Conservation (phyloP, 2,329 filamentous ascomycete species). For the Apiospora marii region DNA sequence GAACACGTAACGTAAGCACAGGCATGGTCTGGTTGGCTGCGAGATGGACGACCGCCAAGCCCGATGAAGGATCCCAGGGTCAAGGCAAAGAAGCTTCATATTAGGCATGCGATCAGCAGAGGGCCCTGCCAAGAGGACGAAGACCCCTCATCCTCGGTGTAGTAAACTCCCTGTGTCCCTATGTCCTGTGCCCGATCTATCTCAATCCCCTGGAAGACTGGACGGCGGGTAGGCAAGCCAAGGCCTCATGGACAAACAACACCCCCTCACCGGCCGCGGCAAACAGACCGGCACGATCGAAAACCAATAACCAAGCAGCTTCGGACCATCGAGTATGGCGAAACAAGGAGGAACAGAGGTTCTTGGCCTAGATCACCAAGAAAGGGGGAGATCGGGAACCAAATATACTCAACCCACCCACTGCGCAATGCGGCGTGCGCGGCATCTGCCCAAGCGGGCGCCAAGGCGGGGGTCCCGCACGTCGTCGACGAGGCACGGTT, state of each 20-base stretch:
- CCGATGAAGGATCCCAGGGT: neutral
- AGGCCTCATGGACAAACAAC: neutral
- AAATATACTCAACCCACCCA: neutral
- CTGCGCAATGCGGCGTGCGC: neutral
- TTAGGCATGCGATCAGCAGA: neutral
- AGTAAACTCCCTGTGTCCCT: neutral
- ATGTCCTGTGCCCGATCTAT: neutral
- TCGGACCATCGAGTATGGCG: neutral
- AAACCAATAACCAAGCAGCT: neutral
- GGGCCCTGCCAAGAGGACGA: neutral
- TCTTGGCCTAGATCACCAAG: neutral
- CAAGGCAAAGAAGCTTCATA: conserved; percentile 1
- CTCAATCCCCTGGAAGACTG: neutral
- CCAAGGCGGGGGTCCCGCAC: conserved; percentile 6
- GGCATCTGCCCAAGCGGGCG: conserved; percentile 6
- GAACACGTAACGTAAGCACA: neutral
- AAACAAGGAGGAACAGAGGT: neutral
- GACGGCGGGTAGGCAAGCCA: neutral
- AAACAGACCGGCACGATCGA: neutral
- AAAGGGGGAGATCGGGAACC: neutral
- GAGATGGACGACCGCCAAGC: neutral
- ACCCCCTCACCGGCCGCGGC: neutral
- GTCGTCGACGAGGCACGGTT: neutral
- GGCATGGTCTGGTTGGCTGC: neutral
- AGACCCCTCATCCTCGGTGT: neutral